A percentile compares a stretch with the other conserved stretches of the same genome.
Evolutionary conservation across 148 eudicot species (phyloP).

Genomic region (Cornus florida): DNA sequence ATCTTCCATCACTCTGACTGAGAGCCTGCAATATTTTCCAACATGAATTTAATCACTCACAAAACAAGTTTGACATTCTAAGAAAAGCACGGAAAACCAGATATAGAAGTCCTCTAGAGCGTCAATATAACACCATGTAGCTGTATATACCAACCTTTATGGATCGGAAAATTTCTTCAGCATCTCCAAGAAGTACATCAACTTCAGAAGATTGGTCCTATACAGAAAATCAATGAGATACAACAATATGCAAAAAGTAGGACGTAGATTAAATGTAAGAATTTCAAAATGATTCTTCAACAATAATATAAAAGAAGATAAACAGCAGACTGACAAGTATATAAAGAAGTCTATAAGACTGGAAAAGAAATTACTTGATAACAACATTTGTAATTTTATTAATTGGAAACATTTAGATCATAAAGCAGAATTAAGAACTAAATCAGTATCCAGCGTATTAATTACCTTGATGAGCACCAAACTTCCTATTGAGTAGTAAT

Average conservation of each 20-base stretch:
- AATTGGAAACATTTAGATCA: neutral
- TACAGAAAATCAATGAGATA: conserved; percentile 14
- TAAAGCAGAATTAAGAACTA: conserved; percentile 5
- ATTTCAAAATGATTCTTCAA: neutral
- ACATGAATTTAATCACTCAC: conserved; percentile 19
- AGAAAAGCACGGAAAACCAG: neutral
- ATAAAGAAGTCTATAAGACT: neutral
- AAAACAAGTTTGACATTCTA: conserved; percentile 4
- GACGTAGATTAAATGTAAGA: neutral
- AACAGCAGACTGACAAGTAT: neutral
- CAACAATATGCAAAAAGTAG: neutral
- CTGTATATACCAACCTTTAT: conserved; percentile 55
- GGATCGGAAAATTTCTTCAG: conserved; percentile 69
- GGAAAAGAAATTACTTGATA: neutral
- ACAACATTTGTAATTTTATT: neutral
- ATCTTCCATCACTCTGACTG: conserved; percentile 96
- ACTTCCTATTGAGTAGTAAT: conserved; percentile 72
- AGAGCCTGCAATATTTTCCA: conserved; percentile 57
- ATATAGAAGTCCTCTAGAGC: neutral
- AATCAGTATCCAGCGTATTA: neutral
- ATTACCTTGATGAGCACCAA: conserved; percentile 73
- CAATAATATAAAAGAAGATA: neutral
- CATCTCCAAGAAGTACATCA: conserved; percentile 57
- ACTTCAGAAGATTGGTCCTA: conserved; percentile 68
- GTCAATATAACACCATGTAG: neutral